A percentile compares a stretch with the other conserved stretches of the same genome.
These are phyloP conservation scores for Aphanomyces cochlioides DNA, from an alignment of 352 stramenopile genomes.

Conservation along the genomic window DNA sequence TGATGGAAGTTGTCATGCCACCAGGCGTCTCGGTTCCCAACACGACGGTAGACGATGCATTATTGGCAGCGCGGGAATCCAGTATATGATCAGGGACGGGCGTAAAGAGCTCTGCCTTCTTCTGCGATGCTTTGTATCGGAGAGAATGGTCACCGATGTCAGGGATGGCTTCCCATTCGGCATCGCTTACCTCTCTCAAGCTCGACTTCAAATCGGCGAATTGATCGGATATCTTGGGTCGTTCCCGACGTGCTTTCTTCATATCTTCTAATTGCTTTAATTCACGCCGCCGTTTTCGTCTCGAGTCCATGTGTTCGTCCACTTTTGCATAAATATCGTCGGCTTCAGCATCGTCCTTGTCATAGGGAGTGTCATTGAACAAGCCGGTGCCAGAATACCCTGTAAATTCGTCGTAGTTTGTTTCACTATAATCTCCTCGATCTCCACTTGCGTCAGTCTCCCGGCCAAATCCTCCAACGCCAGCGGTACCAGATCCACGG, in stretches of 20 bases:
- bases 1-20: conserved; percentile 49
- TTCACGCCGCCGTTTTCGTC: conserved; percentile 86
- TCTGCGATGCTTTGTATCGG: conserved; percentile 86
- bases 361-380: conserved; percentile 91
- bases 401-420: conserved; percentile 90
- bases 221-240: conserved; percentile 94
- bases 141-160: conserved; percentile 97
- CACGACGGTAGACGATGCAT: conserved; percentile 32
- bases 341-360: conserved; percentile 95
- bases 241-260: conserved; percentile 81
- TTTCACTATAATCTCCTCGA: conserved; percentile 87
- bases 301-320: conserved; percentile 93
- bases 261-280: conserved; percentile 78
- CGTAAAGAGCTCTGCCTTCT: conserved; percentile 93
- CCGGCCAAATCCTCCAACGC: conserved; percentile 76
- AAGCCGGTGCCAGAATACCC: conserved; percentile 80
- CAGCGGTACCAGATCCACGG: conserved; percentile 70
- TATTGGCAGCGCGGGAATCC: conserved; percentile 43
- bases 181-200: conserved; percentile 87
- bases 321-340: conserved; percentile 95
- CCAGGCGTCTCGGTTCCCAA: conserved; percentile 57
- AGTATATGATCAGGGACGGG: conserved; percentile 94
- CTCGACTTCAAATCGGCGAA: conserved; percentile 97
- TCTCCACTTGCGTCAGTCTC: conserved; percentile 86
- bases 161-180: conserved; percentile 95